Conservation (phyloP, 345 rosid genomes). For the Eucalyptus marginata region DNA sequence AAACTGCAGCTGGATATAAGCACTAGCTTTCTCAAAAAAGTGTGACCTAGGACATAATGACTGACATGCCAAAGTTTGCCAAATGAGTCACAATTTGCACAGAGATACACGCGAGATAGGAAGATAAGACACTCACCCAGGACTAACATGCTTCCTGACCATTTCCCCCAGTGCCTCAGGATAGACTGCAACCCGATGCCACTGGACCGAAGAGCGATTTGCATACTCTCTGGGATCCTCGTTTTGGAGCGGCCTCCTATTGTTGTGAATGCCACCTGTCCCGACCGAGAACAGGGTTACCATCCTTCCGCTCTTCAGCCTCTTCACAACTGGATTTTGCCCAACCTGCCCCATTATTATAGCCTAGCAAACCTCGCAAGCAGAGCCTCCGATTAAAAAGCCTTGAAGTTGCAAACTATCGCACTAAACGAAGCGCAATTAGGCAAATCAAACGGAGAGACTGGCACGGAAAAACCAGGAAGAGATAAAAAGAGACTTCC, state of each 20-base stretch:
- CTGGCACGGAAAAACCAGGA: not conserved
- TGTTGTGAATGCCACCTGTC: conserved; percentile 82
- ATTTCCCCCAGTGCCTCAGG: conserved; percentile 38
- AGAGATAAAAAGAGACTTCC: not conserved
- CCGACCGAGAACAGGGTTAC: conserved; percentile 61
- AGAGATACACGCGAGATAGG: not conserved
- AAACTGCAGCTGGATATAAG: not conserved
- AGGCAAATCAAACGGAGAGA: not conserved
- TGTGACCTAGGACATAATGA: not conserved
- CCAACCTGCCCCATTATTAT: conserved; percentile 90
- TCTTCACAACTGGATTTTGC: conserved; percentile 70
- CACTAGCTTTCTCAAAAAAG: not conserved
- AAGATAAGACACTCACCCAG: conserved; percentile 56
- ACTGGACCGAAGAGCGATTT: conserved; percentile 54
- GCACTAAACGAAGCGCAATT: not conserved
- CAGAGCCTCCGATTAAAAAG: not conserved
- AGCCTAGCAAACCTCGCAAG: conserved; percentile 34
- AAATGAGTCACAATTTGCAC: not conserved
- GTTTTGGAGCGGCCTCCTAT: conserved; percentile 55
- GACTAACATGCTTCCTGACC: conserved; percentile 47
- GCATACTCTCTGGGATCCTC: conserved; percentile 78
- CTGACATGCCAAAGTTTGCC: not conserved
- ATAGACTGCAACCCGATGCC: conserved; percentile 89
- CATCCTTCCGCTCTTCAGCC: conserved; percentile 43
- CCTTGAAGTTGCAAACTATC: not conserved